A percentile compares a stretch with the other conserved stretches of the same genome.
phyloP scores from a whole-genome alignment of 2,329 filamentous ascomycete species.

The Ophiostoma himal-ulmi region DNA sequence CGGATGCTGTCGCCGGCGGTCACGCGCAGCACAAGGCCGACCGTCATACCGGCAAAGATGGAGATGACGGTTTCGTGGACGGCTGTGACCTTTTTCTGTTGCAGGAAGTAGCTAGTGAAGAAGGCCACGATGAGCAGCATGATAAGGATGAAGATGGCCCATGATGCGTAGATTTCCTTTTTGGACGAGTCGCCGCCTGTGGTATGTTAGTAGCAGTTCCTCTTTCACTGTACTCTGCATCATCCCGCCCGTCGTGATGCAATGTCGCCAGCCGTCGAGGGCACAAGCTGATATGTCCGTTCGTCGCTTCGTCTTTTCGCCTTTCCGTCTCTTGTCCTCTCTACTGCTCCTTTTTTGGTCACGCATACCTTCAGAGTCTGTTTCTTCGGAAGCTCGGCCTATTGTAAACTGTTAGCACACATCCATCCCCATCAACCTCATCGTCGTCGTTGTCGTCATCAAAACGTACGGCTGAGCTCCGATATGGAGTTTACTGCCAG shows the following conservation, averaged over 20 bases:
- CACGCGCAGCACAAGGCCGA: slow-evolving; percentile 80
- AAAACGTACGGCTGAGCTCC: slow-evolving; percentile 14
- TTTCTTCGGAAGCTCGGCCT: slow-evolving; percentile 44
- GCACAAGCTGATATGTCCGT: background rate
- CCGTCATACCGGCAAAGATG: slow-evolving; percentile 96
- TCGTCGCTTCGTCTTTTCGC: background rate
- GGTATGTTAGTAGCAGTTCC: slow-evolving; percentile 24
- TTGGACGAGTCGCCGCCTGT: slow-evolving; percentile 71
- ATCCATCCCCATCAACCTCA: background rate
- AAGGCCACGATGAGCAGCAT: slow-evolving; percentile 88
- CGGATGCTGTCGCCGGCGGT: slow-evolving; percentile 77
- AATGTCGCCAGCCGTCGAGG: slow-evolving; percentile 20
- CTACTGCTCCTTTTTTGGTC: background rate
- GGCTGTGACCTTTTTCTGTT: slow-evolving; percentile 94
- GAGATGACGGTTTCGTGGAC: slow-evolving; percentile 97
- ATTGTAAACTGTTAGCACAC: slow-evolving; percentile 17
- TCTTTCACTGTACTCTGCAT: background rate
- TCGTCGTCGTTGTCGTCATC: background rate
- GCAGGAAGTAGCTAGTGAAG: slow-evolving; percentile 93
- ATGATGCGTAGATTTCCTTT: slow-evolving; percentile 92
- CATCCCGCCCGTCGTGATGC: background rate
- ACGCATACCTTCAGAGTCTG: slow-evolving; percentile 42
- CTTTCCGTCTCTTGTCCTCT: background rate
- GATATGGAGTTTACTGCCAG: slow-evolving; percentile 11
- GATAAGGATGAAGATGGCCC: slow-evolving; percentile 95